Evolutionary conservation across 139 green algal species (phyloP).

Genomic region (Coelastrella sp.): DNA sequence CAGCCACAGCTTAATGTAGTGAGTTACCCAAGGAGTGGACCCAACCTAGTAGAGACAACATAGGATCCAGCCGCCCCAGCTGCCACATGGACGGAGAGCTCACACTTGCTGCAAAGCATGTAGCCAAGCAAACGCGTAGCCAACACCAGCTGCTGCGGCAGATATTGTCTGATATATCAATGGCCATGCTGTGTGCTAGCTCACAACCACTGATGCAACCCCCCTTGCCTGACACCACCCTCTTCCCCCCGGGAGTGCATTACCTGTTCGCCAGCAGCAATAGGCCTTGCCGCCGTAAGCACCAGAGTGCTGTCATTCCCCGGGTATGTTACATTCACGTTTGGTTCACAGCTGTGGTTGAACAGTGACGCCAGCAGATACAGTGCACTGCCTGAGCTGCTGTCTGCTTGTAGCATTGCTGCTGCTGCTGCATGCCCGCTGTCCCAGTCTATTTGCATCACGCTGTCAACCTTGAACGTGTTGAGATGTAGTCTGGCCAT

Average conservation of each 20-base stretch:
- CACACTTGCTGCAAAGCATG: too few species aligned
- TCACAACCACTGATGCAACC: too few species aligned
- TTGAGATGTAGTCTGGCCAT: constrained; percentile 68
- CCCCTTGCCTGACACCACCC: too few species aligned
- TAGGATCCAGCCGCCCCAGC: neutral
- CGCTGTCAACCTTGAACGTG: constrained; percentile 59
- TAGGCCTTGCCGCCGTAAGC: constrained; percentile 51
- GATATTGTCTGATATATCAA: too few species aligned
- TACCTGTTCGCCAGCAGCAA: constrained; percentile 48
- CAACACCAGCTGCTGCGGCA: too few species aligned
- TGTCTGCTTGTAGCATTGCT: neutral
- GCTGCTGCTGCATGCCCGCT: constrained; percentile 21
- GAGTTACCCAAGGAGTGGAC: too few species aligned
- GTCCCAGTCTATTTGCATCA: constrained; percentile 22
- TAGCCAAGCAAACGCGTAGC: too few species aligned
- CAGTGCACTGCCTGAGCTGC: constrained; percentile 61
- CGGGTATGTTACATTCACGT: constrained; percentile 62
- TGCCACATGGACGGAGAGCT: too few species aligned
- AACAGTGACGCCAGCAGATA: constrained; percentile 69
- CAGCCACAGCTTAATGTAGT: constrained; percentile 11
- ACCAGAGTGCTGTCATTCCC: constrained; percentile 54
- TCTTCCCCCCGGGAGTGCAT: neutral
- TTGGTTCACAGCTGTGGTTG: constrained; percentile 72
- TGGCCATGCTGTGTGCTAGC: too few species aligned
- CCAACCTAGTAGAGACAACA: neutral